A percentile compares a stretch with the other conserved stretches of the same genome.
Conservation (phyloP, 768 basidiomycete species). For the Amylocystis lapponica region DNA sequence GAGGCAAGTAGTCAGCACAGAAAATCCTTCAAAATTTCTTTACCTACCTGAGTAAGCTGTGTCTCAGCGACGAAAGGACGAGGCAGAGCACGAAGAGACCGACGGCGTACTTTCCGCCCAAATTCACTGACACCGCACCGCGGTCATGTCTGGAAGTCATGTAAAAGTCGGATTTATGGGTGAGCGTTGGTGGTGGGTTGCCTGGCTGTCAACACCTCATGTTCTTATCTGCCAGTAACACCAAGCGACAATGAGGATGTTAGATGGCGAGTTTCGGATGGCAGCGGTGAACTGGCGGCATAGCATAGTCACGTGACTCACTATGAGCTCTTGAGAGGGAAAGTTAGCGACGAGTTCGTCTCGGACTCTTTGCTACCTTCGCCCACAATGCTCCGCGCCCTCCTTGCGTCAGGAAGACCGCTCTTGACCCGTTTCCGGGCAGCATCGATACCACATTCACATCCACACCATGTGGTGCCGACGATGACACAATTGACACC, state of each 20-base stretch:
- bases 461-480: constrained; percentile 28
- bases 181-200: not conserved
- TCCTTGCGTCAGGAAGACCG: constrained; percentile 58
- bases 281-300: no score
- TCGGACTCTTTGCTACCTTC: not conserved
- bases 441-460: constrained; percentile 19
- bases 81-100: constrained; percentile 55
- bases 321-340: no score
- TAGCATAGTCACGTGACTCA: no score
- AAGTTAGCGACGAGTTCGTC: not conserved
- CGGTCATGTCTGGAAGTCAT: constrained; percentile 11
- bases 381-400: constrained; percentile 53
- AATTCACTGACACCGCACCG: constrained; percentile 6
- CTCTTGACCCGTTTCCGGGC: constrained; percentile 46
- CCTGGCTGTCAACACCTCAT: not conserved
- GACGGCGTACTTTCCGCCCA: constrained; percentile 46
- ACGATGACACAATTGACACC: constrained; percentile 23
- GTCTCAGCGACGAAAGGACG: constrained; percentile 74
- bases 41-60: constrained; percentile 65
- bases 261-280: not conserved
- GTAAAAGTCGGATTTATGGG: not conserved
- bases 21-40: not conserved
- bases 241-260: not conserved
- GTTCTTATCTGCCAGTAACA: not conserved
- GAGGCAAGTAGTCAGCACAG: not conserved